These are phyloP conservation scores for Hydnomerulius pinastri DNA, from an alignment of 768 basidiomycete species.

Conservation along the genomic window DNA sequence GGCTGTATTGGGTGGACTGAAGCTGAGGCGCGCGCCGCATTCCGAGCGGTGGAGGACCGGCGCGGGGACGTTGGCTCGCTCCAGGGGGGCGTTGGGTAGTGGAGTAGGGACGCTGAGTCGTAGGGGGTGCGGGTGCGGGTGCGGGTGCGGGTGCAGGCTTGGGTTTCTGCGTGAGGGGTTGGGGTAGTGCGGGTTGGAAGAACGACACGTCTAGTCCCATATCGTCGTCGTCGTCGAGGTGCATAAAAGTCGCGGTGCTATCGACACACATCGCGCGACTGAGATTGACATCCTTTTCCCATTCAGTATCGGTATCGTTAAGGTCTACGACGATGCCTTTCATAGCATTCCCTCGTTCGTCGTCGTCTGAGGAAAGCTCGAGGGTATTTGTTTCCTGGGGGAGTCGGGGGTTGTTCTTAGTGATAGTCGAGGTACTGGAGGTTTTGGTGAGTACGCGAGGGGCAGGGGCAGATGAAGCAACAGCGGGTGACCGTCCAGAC, in stretches of 20 bases:
- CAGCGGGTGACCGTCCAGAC: constrained; percentile 17
- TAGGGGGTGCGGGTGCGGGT: not conserved
- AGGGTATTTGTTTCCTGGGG: not conserved
- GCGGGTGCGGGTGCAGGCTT: not conserved
- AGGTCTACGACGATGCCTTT: constrained; percentile 19
- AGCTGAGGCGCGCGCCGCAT: constrained; percentile 27
- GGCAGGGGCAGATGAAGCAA: constrained; percentile 1
- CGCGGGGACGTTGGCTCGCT: constrained; percentile 15
- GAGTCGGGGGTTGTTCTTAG: not conserved
- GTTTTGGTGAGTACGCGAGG: not conserved
- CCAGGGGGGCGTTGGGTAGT: not conserved
- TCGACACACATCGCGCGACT: constrained; percentile 2
- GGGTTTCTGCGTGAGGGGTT: constrained; percentile 4
- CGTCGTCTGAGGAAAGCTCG: not conserved
- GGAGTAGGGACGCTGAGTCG: not conserved
- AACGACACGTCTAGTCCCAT: constrained; percentile 22
- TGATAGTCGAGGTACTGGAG: not conserved
- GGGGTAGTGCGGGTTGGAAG: not conserved
- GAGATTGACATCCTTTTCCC: constrained; percentile 3
- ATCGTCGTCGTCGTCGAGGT: constrained; percentile 18
- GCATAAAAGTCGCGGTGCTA: constrained; percentile 11
- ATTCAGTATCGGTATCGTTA: constrained; percentile 20
- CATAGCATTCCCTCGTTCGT: constrained; percentile 13
- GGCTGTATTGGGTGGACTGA: constrained; percentile 19
- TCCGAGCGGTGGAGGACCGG: constrained; percentile 27